Percentiles rank a stretch among this genome's conserved stretches.
Conservation (phyloP, 106 monocot genomes). For the Chionographis japonica region DNA sequence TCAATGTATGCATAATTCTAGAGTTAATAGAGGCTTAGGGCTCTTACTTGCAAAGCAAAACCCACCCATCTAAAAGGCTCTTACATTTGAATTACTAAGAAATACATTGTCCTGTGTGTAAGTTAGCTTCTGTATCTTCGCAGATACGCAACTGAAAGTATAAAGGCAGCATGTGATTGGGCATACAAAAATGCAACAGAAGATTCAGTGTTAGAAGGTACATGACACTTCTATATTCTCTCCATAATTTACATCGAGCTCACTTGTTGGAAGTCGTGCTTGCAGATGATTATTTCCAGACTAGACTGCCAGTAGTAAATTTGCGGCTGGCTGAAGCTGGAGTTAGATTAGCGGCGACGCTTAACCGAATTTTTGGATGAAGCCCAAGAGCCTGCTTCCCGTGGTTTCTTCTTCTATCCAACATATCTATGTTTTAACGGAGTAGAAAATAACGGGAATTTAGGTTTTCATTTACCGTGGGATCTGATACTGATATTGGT, state of each 20-base stretch:
- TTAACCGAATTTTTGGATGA: conserved; percentile 44
- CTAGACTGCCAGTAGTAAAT: conserved; percentile 41
- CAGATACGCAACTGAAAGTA: conserved; percentile 62
- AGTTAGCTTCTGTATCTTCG: background rate
- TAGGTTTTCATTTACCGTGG: too few species aligned
- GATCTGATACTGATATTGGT: too few species aligned
- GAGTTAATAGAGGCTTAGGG: too few species aligned
- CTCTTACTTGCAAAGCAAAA: too few species aligned
- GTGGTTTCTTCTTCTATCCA: background rate
- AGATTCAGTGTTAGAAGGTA: conserved; percentile 35
- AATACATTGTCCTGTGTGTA: background rate
- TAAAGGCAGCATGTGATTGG: conserved; percentile 51
- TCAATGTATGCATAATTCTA: too few species aligned
- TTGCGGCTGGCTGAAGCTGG: conserved; percentile 41
- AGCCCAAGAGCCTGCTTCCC: background rate
- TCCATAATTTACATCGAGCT: too few species aligned
- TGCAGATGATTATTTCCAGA: conserved; percentile 53
- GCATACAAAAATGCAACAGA: conserved; percentile 47
- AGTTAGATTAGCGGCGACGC: conserved; percentile 48
- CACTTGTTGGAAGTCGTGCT: background rate
- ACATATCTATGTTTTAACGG: background rate
- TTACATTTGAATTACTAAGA: background rate
- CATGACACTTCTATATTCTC: background rate
- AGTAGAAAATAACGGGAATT: background rate
- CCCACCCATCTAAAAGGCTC: too few species aligned